Evolutionary conservation across 176 grass and related monocot genomes (phyloP).

Genomic region (Hsuehochloa calcarea): DNA sequence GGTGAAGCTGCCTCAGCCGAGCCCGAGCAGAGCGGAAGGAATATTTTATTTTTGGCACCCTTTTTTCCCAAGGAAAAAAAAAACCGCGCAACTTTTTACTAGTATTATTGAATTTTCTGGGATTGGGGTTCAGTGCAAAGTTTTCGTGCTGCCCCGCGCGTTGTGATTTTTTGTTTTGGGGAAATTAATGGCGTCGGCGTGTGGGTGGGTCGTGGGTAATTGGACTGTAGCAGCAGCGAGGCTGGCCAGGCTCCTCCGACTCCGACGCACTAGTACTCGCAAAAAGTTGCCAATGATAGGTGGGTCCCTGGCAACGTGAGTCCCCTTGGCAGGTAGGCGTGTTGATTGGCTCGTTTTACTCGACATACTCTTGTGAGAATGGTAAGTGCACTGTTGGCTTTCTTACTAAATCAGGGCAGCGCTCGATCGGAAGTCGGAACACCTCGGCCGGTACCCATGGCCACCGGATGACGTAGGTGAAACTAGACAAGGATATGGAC

Average conservation of each 20-base stretch:
- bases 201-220: not conserved
- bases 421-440: too few relatives aligned
- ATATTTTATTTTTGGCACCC: constrained; percentile 6
- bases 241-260: not conserved
- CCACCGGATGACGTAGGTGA: too few relatives aligned
- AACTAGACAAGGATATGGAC: not conserved
- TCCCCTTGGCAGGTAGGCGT: not conserved
- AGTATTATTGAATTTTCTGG: not conserved
- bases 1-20: not conserved
- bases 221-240: constrained; percentile 12
- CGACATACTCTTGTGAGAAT: not conserved
- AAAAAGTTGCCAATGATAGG: constrained; percentile 16
- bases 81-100: not conserved
- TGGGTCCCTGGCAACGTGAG: not conserved
- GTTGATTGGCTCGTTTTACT: not conserved
- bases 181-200: constrained; percentile 30
- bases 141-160: not conserved
- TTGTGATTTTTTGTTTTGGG: constrained; percentile 12
- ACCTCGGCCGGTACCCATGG: too few relatives aligned
- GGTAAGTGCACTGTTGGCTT: not conserved
- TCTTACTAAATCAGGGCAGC: too few relatives aligned
- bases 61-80: not conserved
- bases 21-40: constrained; percentile 9
- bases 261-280: not conserved
- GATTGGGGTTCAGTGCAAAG: not conserved